Base-by-base conservation (phyloP, 2,329 filamentous ascomycete species). In the Fusarium tuaranense region DNA sequence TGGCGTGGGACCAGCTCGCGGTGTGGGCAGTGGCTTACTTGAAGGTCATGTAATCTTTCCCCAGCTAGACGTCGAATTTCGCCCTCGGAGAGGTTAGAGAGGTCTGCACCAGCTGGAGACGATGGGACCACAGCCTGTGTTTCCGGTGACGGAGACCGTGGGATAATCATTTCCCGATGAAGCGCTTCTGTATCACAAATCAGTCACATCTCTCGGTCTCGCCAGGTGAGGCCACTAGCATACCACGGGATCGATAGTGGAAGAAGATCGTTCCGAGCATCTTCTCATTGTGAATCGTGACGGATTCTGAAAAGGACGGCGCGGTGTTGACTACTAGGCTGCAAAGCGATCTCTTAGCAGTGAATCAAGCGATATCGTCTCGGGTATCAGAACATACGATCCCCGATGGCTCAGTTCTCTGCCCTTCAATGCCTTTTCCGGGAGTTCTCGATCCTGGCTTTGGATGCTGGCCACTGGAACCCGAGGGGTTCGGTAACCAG, bases 361-460 rank as follows among this genome's bases (percentile, higher is more conserved):
- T 10, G n/a, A 22, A 18, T 12, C 16, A 7, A 16, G 12, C 8
- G 16, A 12, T 14, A 13, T 18, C 16, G 25, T 8, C 9, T 30
- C 9, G 10, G 4, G 8, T 14, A 3, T 20, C 7, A 20, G 34
- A 9, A 14, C 34, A 53, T 71, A 80, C 78, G 44, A 57, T 2
- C 71, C 74, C 12, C 65, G 72, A 64, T 81, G 79, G 13, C 73
- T 75, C 13, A 80, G 39, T n/a, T 68, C 75, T 27, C 34, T 79
- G 5, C 80, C 79, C 58, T 81, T 81, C 70, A 80, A 36, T 2
- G 72, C 62, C 27, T 80, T 80, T 18, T 81, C 79, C 4, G 71
- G 57, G 4, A 77, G 2, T 1, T 63, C 5, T 0, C 68, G 7
- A 0, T 46, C 63, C 12, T 62, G 2, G 2, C 30, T 18, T 4